Percentiles rank a stretch among this genome's conserved stretches.
phyloP scores from a whole-genome alignment of 2,329 filamentous ascomycete species.

The Alternaria consortialis region DNA sequence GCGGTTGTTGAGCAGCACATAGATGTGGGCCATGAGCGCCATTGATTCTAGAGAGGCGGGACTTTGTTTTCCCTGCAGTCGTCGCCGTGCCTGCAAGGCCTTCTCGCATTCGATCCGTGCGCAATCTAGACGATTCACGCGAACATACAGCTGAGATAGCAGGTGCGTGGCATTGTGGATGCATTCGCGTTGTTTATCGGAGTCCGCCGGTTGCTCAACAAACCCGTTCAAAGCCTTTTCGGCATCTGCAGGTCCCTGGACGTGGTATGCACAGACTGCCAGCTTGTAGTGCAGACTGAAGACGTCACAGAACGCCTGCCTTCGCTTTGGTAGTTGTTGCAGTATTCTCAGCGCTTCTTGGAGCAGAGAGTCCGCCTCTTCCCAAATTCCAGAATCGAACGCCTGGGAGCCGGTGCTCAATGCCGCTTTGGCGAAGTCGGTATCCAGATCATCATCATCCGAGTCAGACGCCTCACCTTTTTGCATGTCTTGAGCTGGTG shows the following conservation, averaged over 20 bases:
- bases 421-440: conserved; percentile 38
- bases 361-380: conserved; percentile 36
- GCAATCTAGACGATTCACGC: conserved; percentile 29
- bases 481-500: not conserved
- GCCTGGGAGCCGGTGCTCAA: conserved; percentile 32
- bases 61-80: conserved; percentile 37
- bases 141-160: conserved; percentile 36
- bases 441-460: conserved; percentile 40
- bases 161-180: conserved; percentile 35
- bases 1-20: conserved; percentile 28
- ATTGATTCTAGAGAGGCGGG: conserved; percentile 36
- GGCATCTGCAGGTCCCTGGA: conserved; percentile 25
- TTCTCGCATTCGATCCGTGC: conserved; percentile 38
- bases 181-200: conserved; percentile 24
- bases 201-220: conserved; percentile 22
- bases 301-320: conserved; percentile 32
- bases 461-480: conserved; percentile 15
- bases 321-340: conserved; percentile 27
- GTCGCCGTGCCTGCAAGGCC: conserved; percentile 35
- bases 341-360: conserved; percentile 38
- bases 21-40: conserved; percentile 42
- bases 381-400: conserved; percentile 34
- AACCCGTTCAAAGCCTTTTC: conserved; percentile 33
- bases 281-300: conserved; percentile 40
- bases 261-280: conserved; percentile 38